These are phyloP conservation scores for Brachypodium distachyon DNA, from an alignment of 202 grass and related monocot species.

Conservation along the genomic window DNA sequence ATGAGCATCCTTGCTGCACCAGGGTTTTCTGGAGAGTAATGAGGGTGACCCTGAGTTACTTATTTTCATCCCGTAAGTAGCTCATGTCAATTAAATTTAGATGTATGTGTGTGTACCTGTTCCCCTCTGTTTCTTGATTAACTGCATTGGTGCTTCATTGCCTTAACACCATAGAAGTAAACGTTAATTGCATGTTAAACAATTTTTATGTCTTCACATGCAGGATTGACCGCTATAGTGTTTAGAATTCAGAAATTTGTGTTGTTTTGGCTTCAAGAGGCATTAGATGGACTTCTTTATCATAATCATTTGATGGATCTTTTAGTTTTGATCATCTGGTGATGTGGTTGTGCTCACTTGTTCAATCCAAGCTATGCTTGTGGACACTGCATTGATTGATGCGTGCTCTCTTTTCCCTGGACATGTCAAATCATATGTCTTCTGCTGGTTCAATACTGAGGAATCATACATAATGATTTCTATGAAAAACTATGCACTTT, in stretches of 20 bases:
- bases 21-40: slow-evolving; percentile 97
- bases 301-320: not conserved
- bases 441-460: not conserved
- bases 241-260: not conserved
- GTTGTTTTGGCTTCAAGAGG: not conserved
- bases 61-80: slow-evolving; percentile 97
- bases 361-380: not conserved
- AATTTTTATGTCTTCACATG: not conserved
- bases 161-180: not conserved
- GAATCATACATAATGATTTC: not conserved
- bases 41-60: slow-evolving; percentile 92
- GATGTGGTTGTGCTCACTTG: not conserved
- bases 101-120: not conserved
- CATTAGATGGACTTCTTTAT: not conserved
- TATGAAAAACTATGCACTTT: not conserved
- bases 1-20: slow-evolving; percentile 40
- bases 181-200: not conserved
- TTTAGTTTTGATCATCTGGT: not conserved
- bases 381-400: not conserved
- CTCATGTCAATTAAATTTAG: slow-evolving; percentile 16
- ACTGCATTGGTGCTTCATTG: not conserved
- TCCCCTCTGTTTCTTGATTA: not conserved
- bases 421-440: not conserved
- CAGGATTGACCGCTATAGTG: not conserved
- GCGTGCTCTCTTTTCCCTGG: not conserved